Conservation (phyloP, 2,329 filamentous ascomycete species). For the Teratosphaeria zuluensis region DNA sequence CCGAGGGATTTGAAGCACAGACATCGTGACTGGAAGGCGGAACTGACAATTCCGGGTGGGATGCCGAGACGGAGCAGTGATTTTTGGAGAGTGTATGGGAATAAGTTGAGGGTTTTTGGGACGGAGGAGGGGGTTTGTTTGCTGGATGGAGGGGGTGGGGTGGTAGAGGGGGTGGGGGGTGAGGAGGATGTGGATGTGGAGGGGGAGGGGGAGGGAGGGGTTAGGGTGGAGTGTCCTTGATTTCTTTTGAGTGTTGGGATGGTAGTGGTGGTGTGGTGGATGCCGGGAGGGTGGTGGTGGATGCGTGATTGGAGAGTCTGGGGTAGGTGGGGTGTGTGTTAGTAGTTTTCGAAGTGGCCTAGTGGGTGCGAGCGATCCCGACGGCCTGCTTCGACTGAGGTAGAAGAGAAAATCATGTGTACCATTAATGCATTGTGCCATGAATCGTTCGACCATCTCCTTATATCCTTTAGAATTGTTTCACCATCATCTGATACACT, state of each 20-base stretch:
- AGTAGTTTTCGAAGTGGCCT: not conserved
- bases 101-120: slow-evolving; percentile 51
- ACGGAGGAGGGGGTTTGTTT: slow-evolving; percentile 43
- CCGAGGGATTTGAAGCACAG: slow-evolving; percentile 14
- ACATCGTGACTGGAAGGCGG: slow-evolving; percentile 10
- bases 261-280: too few species aligned
- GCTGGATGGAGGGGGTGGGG: slow-evolving; percentile 9
- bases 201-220: not conserved
- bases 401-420: not conserved
- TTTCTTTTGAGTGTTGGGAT: too few species aligned
- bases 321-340: not conserved
- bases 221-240: not conserved
- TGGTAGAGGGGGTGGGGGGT: not conserved
- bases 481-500: not conserved
- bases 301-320: not conserved
- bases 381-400: not conserved
- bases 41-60: slow-evolving; percentile 9
- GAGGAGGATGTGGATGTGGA: not conserved
- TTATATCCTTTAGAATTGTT: not conserved
- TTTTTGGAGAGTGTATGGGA: slow-evolving; percentile 52
- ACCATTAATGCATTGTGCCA: not conserved
- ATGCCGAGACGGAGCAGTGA: slow-evolving; percentile 43
- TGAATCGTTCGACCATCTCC: not conserved
- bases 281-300: too few species aligned
- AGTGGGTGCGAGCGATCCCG: slow-evolving; percentile 2